Conservation (phyloP, 495 filamentous ascomycete genomes). For the Pseudomonodictys pantanalensis region DNA sequence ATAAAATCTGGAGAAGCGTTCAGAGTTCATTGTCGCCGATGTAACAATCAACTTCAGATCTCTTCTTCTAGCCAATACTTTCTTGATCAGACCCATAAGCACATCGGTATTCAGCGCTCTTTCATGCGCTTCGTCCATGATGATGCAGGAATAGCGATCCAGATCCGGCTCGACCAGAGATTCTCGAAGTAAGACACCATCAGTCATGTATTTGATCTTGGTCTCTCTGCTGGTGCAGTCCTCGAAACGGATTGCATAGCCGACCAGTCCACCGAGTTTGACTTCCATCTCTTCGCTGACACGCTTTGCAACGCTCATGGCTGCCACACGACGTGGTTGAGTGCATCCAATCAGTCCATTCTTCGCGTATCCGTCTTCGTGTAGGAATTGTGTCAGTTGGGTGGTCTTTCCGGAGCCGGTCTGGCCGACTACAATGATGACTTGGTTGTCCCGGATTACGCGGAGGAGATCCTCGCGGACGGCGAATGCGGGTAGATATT, state of each 20-base stretch:
- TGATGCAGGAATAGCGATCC: constrained; percentile 96
- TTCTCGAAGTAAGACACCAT: constrained; percentile 92
- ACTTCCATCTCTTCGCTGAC: constrained; percentile 99
- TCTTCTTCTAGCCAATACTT: constrained; percentile 82
- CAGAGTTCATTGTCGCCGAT: constrained; percentile 97
- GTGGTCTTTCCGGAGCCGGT: constrained; percentile 98
- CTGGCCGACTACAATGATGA: constrained; percentile 93
- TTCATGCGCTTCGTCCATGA: constrained; percentile 99
- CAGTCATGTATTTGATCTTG: constrained; percentile 98
- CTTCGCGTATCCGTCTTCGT: constrained; percentile 86
- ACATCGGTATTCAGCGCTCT: constrained; percentile 96
- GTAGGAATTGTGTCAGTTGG: constrained; percentile 90
- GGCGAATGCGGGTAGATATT: constrained; percentile 94
- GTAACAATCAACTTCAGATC: constrained; percentile 98
- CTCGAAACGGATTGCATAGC: constrained; percentile 98
- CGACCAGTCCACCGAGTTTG: constrained; percentile 81
- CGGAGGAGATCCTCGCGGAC: constrained; percentile 93
- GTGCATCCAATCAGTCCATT: constrained; percentile 95
- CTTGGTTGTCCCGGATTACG: constrained; percentile 95
- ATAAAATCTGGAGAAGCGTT: constrained; percentile 93
- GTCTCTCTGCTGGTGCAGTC: constrained; percentile 96
- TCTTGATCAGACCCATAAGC: constrained; percentile 95
- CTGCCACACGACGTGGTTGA: constrained; percentile 93
- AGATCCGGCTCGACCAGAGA: constrained; percentile 88
- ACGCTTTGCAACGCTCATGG: constrained; percentile 98